Base-by-base conservation (phyloP, 78 protist species). In the Isochrysis galbana region DNA sequence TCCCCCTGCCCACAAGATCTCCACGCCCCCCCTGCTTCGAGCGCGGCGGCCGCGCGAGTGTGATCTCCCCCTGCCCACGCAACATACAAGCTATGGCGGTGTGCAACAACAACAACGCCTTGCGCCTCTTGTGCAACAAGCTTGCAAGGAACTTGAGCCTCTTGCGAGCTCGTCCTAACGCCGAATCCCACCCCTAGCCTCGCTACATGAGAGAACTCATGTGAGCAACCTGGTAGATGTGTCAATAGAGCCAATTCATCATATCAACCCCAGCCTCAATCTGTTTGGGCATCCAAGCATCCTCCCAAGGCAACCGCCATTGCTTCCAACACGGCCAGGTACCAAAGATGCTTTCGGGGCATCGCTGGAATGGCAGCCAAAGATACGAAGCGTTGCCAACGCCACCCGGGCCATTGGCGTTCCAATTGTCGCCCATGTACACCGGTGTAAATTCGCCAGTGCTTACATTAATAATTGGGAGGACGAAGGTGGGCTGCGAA, bases 391-490 rank as follows among this genome's bases (percentile, higher is more conserved):
- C 74, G 74, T 61, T 61, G 5, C 74, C 74, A 3, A 61, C 74
- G 23, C 74, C 74, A 32, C 74, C 74, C 74, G 10, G 74, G 5
- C 74, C 74, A 32, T 61, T 61, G 3, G 74, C 74, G 23, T 61
- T 61, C 74, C 74, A 61, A 32, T 61, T 61, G 74, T 61, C 74
- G 74, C 74, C 74, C 74, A 61, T 61, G 74, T 61, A 61, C 36
- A 61, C 23, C 36, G 74, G 74, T 10, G 3, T 11, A 32, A 61
- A 11, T 11, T 21, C 74, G 74, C 74, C 10, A 23, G n/a, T 17
- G 74, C 29, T 7, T 21, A 2, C n/a, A 11, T 61, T 21, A 32
- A 3, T 2, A 23, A 7, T 2, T 32, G 74, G 74, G 5, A 61
- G 10, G 74, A 61, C 74, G 74, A 61, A 61, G 10, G 74, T 61